Base-by-base conservation (phyloP, 2,329 filamentous ascomycete species). In the Allantophomopsis lycopodina region DNA sequence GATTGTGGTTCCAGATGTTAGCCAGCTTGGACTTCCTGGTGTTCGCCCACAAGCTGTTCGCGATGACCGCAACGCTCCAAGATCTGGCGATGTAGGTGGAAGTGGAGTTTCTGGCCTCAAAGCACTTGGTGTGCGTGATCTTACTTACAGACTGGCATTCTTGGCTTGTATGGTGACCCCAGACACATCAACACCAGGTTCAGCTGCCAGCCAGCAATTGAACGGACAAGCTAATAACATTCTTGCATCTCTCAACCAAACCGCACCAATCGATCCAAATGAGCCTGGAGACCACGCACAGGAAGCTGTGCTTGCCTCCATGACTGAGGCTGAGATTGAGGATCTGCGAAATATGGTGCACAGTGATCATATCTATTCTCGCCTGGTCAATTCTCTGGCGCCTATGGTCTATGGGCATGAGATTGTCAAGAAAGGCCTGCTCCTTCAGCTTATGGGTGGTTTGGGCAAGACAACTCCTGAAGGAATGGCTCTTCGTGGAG, bases 391-490 rank as follows among this genome's bases (percentile, higher is more conserved):
- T 52, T 95, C 88, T 0, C 79, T 98, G 36, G 91, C 91, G 1
- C 91, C 91, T 1, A 98, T 89, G 71, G 88, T 98, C 3, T 98
- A 94, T 53, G 91, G 91, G 12, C 91, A 98, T 56, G 86, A 91
- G 45, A 86, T 95, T 42, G 89, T 98, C 55, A 98, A 98, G 65
- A 98, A 98, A 61, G 91, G 91, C 21, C 68, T 98, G 17, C 72
- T 98, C 7, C 69, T 98, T 33, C 91, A 98, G 60, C 70, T 98
- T 36, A 86, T 98, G 73, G 85, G 87, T n/a, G 91, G 91, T 66
- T 85, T 98, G 2, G 78, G 79, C 61, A 98, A 98, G 60, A 74
- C 75, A 16, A 98, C 91, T 0, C 73, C 86, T 0, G 91, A 98
- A 62, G 89, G 86, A 45, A 94, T 98, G 86, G 78, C 88, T 46